Base-by-base conservation (phyloP, 768 basidiomycete species). In the Xanthoconium stramineum region DNA sequence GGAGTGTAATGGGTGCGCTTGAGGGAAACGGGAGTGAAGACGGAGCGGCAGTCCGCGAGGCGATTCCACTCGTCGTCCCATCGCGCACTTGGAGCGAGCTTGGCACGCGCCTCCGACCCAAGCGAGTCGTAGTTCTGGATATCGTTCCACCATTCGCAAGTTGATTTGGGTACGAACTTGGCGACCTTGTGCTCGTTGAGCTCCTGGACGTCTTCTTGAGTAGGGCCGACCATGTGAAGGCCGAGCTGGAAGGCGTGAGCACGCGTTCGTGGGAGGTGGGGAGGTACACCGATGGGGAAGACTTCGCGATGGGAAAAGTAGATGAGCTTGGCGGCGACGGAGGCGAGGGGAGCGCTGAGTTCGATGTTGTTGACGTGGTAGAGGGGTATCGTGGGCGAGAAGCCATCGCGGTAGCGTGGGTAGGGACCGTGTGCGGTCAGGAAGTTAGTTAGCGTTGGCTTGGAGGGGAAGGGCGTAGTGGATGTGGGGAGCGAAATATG, bases 11-110 rank as follows among this genome's bases (percentile, higher is more conserved):
- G 70, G 10, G 55, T 59, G 15, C 70, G 71, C 50, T 72, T 66
- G 32, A 71, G 62, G 0, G 70, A 69, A 9, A 65, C 42, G 29
- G 57, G 47, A 3, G 55, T 57, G 50, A 69, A 74, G 15, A 78
- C 61, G 50, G 80, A 71, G 35, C 63, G 72, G 60, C 85, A 86
- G 37, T 76, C 66, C 5, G 75, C 72, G 53, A 79, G 69, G 17
- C 85, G 73, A 62, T 77, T 79, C 81, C 83, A 88, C 49, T 83
- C 83, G 44, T 76, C 68, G 55, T 88, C 86, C 76, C 78, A 83
- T 17, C 59, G 63, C 2, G 62, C 62, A 44, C 83, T 84, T n/a
- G 73, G 67, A 47, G 65, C 61, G 52, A 63, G 69, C 15, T 65
- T 62, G 17, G 64, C 55, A 35, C 62, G 51, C 9, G 63, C 67